Conservation (phyloP, 352 stramenopile species). For the Globisporangium paddicum region DNA sequence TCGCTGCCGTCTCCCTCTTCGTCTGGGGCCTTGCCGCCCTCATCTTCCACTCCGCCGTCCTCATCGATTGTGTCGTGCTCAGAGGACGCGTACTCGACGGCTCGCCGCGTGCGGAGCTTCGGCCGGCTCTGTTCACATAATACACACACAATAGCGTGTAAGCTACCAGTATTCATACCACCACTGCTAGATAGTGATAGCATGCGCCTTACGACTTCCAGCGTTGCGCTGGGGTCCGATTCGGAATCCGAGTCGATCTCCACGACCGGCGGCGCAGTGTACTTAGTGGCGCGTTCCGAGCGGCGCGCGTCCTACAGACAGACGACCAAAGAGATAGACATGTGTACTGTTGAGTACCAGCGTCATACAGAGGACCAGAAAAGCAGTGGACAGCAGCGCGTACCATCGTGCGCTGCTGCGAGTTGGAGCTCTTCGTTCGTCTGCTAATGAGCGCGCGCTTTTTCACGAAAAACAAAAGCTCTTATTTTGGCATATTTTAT, state of each 20-base stretch:
- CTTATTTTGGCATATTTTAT: neutral
- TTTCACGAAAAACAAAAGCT: constrained; percentile 7
- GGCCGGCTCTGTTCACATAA: constrained; percentile 15
- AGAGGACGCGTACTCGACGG: constrained; percentile 9
- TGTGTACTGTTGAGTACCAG: neutral
- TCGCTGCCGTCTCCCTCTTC: constrained; percentile 20
- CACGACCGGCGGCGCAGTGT: constrained; percentile 6
- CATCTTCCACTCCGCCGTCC: constrained; percentile 23
- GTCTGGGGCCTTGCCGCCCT: too few species aligned
- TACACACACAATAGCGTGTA: neutral
- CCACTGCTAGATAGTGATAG: neutral
- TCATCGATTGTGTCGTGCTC: constrained; percentile 38
- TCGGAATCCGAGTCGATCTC: constrained; percentile 20
- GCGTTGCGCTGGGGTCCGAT: neutral
- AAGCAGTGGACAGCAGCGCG: neutral
- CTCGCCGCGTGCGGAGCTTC: constrained; percentile 20
- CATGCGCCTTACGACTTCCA: neutral
- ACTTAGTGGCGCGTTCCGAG: constrained; percentile 3
- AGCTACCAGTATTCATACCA: neutral
- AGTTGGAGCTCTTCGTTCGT: neutral
- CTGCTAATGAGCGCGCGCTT: constrained; percentile 2
- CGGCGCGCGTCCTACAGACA: neutral
- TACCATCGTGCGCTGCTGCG: neutral
- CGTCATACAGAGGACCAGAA: neutral
- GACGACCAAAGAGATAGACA: neutral